phyloP scores from a whole-genome alignment of 2,329 filamentous ascomycete genomes.

The Pseudocercospora fuligena region DNA sequence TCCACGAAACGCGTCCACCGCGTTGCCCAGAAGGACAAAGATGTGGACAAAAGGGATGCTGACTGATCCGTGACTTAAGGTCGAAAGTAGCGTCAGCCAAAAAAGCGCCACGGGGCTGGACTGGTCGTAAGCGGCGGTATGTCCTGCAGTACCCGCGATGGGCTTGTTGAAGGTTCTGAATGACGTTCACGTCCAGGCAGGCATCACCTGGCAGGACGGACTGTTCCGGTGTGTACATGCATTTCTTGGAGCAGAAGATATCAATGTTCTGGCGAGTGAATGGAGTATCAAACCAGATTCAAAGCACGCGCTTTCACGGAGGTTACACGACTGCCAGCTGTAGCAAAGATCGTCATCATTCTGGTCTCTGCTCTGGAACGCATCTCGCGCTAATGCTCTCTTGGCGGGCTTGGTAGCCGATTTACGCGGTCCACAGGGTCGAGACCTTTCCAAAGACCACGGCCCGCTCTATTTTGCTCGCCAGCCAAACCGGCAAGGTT shows the following conservation, averaged over 20 bases:
- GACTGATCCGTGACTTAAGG: background rate
- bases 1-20: too few species aligned
- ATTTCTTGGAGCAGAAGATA: background rate
- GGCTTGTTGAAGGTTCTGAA: background rate
- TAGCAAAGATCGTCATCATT: background rate
- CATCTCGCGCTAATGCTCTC: background rate
- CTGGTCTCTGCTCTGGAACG: background rate
- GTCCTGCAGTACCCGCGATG: background rate
- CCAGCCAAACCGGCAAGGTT: background rate
- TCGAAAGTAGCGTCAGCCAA: background rate
- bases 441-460: background rate
- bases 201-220: background rate
- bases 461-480: background rate
- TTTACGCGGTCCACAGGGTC: background rate
- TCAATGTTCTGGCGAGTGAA: background rate
- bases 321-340: background rate
- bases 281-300: background rate
- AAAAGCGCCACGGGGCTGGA: slow-evolving; percentile 8
- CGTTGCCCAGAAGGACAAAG: background rate
- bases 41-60: background rate
- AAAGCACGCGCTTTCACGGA: background rate
- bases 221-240: background rate
- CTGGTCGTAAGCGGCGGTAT: background rate
- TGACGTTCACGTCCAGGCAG: background rate
- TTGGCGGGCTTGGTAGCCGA: background rate